phyloP scores from a whole-genome alignment of 345 rosid genomes.

The Ailanthus altissimus region DNA sequence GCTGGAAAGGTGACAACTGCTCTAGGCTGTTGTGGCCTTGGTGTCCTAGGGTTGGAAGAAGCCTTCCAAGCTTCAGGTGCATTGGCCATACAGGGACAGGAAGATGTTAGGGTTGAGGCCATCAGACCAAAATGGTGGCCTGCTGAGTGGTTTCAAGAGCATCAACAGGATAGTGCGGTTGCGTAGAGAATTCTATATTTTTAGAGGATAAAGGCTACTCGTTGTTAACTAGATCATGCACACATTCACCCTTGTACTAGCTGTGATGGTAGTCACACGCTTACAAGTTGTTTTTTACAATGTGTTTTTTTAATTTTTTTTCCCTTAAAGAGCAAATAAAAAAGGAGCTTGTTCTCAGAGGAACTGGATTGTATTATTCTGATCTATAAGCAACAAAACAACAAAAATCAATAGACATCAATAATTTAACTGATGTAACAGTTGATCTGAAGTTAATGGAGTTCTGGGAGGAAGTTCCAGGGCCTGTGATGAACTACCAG shows the following conservation, averaged over 20 bases:
- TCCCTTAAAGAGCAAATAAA: not conserved
- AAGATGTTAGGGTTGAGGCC: constrained; percentile 63
- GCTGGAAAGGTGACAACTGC: constrained; percentile 70
- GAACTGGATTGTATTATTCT: not conserved
- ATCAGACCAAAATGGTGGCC: constrained; percentile 89
- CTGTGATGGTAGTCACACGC: constrained; percentile 19
- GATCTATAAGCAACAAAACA: not conserved
- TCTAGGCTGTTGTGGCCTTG: constrained; percentile 71
- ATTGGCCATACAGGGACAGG: constrained; percentile 49
- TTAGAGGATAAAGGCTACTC: not conserved
- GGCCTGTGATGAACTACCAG: not conserved
- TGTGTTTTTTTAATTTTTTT: constrained; percentile 6
- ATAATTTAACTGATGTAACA: not conserved
- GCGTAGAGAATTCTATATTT: constrained; percentile 30
- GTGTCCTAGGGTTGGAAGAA: constrained; percentile 69
- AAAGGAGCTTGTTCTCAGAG: not conserved
- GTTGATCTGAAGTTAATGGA: not conserved
- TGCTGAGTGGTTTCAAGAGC: constrained; percentile 60
- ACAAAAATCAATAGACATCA: not conserved
- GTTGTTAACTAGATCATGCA: constrained; percentile 3
- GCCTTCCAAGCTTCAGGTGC: constrained; percentile 48
- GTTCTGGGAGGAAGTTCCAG: not conserved
- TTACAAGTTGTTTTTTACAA: not conserved
- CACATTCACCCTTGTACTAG: not conserved
- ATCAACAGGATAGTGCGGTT: constrained; percentile 37